These are phyloP conservation scores for Vitellaria paradoxa DNA, from an alignment of 179 eudicot species.

Conservation along the genomic window DNA sequence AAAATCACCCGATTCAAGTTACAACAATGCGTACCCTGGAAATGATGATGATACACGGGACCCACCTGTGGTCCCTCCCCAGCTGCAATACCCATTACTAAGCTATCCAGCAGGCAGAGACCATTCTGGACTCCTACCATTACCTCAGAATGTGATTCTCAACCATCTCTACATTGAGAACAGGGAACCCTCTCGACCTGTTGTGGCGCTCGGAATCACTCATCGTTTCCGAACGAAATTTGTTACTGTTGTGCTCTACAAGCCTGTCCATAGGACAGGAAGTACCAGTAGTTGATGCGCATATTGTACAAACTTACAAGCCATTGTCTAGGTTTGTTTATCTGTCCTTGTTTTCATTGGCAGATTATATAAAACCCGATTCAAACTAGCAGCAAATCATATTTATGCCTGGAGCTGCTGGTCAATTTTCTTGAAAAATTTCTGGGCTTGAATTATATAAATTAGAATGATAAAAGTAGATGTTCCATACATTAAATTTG, in stretches of 20 bases:
- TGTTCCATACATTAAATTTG: slow-evolving; percentile 5
- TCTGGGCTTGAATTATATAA: background rate
- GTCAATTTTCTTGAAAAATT: slow-evolving; percentile 5
- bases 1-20: slow-evolving; percentile 75
- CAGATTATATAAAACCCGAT: slow-evolving; percentile 8
- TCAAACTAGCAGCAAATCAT: slow-evolving; percentile 4
- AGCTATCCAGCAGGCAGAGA: slow-evolving; percentile 51
- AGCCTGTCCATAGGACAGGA: slow-evolving; percentile 79
- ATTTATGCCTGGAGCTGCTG: slow-evolving; percentile 5
- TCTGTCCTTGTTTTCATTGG: background rate
- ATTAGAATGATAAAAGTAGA: background rate
- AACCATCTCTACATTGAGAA: slow-evolving; percentile 95
- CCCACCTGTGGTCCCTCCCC: slow-evolving; percentile 77
- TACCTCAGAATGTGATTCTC: slow-evolving; percentile 67
- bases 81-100: slow-evolving; percentile 69
- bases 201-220: slow-evolving; percentile 83
- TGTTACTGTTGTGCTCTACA: slow-evolving; percentile 86
- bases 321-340: background rate
- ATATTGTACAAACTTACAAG: background rate
- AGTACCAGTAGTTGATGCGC: slow-evolving; percentile 26
- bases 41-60: slow-evolving; percentile 74
- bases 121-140: slow-evolving; percentile 41
- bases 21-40: slow-evolving; percentile 59
- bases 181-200: slow-evolving; percentile 73
- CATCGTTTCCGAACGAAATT: slow-evolving; percentile 87